A percentile compares a stretch with the other conserved stretches of the same genome.
These are phyloP conservation scores for Aspergillus pseudoglaucus DNA, from an alignment of 2,329 filamentous ascomycete genomes.

Conservation along the genomic window DNA sequence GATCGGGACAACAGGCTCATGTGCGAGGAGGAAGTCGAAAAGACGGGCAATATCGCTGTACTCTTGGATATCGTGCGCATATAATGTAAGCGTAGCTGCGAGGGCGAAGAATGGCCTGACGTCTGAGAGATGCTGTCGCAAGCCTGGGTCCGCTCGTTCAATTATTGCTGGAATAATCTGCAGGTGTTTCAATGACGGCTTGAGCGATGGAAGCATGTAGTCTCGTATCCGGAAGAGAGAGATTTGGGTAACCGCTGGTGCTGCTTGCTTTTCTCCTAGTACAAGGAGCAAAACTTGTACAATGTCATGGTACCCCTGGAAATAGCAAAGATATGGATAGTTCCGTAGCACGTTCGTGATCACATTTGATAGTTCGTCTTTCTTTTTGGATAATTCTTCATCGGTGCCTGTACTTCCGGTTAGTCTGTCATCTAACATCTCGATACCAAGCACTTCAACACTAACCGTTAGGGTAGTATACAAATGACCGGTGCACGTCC, in stretches of 20 bases:
- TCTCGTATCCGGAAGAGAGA: constrained; percentile 87
- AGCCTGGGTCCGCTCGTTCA: constrained; percentile 59
- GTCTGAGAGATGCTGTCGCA: constrained; percentile 68
- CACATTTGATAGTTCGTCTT: constrained; percentile 68
- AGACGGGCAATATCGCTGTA: constrained; percentile 83
- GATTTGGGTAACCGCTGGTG: constrained; percentile 65
- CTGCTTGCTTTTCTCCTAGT: constrained; percentile 57
- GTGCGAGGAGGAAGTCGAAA: constrained; percentile 85
- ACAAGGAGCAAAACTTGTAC: constrained; percentile 91
- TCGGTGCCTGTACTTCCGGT: constrained; percentile 53
- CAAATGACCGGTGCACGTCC: constrained; percentile 93
- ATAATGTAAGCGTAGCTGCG: constrained; percentile 88
- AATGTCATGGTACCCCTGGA: constrained; percentile 98
- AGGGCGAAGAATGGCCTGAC: constrained; percentile 88
- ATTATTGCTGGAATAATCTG: constrained; percentile 79
- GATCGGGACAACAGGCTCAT: constrained; percentile 78
- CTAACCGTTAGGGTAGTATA: constrained; percentile 84
- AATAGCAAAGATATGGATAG: constrained; percentile 83
- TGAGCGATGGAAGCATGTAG: constrained; percentile 89
- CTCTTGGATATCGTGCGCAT: constrained; percentile 88
- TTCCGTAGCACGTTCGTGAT: constrained; percentile 75
- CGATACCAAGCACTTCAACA: background rate
- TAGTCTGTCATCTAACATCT: background rate
- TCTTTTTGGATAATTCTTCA: constrained; percentile 62
- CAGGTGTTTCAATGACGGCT: constrained; percentile 77